Percentiles rank a stretch among this genome's conserved stretches.
phyloP scores from a whole-genome alignment of 1,284 basidiomycete genomes.

The Cutaneotrichosporon sp. region DNA sequence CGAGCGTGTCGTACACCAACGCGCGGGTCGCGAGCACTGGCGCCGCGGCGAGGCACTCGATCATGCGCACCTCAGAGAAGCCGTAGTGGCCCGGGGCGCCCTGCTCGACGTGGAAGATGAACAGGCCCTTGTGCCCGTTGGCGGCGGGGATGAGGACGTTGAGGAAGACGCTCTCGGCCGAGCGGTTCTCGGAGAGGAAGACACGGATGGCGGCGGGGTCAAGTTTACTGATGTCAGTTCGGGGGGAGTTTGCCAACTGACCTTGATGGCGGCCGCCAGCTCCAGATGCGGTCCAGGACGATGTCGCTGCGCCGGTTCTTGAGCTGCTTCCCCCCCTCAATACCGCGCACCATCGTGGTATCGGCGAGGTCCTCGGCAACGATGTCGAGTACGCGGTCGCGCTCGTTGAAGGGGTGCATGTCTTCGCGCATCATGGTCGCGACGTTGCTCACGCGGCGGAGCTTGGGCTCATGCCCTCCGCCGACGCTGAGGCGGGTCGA shows the following conservation, averaged over 20 bases:
- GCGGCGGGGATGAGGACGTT: slow-evolving; percentile 57
- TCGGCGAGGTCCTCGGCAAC: slow-evolving; percentile 49
- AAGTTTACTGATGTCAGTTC: slow-evolving; percentile 28
- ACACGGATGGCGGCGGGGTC: slow-evolving; percentile 54
- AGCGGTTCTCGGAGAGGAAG: slow-evolving; percentile 43
- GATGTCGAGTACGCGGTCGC: slow-evolving; percentile 55
- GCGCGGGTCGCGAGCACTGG: slow-evolving; percentile 66
- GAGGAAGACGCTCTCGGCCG: slow-evolving; percentile 28
- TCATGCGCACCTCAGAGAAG: slow-evolving; percentile 39
- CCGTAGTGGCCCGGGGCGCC: slow-evolving; percentile 53
- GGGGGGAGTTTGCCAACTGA: slow-evolving; percentile 21
- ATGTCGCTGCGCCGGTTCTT: slow-evolving; percentile 42
- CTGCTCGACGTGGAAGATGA: slow-evolving; percentile 57
- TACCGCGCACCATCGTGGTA: slow-evolving; percentile 52
- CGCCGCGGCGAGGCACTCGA: slow-evolving; percentile 58
- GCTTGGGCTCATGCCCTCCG: neutral
- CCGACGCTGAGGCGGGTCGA: neutral
- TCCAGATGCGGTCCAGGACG: slow-evolving; percentile 41
- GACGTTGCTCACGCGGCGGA: slow-evolving; percentile 5
- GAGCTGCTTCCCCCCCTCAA: slow-evolving; percentile 19
- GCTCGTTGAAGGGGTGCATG: slow-evolving; percentile 1
- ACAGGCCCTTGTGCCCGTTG: slow-evolving; percentile 57
- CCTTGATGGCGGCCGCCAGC: slow-evolving; percentile 36
- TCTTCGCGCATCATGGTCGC: slow-evolving; percentile 15
- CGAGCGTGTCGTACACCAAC: slow-evolving; percentile 66